Evolutionary conservation across 441 rosid species (phyloP), one percentile per base, ranked within the genome.

Genomic region (Melastoma candidum): DNA sequence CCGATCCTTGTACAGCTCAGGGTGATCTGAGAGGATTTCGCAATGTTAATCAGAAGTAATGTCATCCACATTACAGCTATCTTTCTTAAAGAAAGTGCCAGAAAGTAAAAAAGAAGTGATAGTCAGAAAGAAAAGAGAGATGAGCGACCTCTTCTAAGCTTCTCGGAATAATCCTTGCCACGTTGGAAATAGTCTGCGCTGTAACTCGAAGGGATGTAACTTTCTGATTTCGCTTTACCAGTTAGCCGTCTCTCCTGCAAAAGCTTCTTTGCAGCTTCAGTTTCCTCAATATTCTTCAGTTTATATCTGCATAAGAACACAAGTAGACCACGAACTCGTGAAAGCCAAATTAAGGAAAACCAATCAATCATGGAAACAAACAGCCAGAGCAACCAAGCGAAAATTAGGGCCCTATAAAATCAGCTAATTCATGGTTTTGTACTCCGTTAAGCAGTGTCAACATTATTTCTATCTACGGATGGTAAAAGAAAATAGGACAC

Each of bases 251-350:
- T 92, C 71, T 92, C 98, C 58, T 92, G 92, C 47, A 92, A 61
- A 72, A 85, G 95, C 90, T 87, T 92, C 57, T 92, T 87, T 24
- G 98, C 96, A 50, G 98, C 98, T 73, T 87, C 98, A 22, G 98
- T 92, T 68, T 92, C 98, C 67, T 92, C 95, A 57, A 92, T 92
- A 69, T 92, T 92, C 75, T 61, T 88, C 63, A 92, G 70, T 71
- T 92, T 92, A 70, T 71, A 92, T 61, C 98, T 92, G 80, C 60
- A 62, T 10, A 9, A 48, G 36, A 39, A 36, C 41, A 36, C 41
- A 36, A 17, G 22, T 17, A 36, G 41, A 6, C 41, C 41, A 36
- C 1, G 41, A 36, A 36, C 6, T 1, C 0, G 8, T 9, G 8
- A 36, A 36, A 36, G 41, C 41, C 41, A 36, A 17, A 7, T 6